Percentiles rank a stretch among this genome's conserved stretches.
phyloP scores from a whole-genome alignment of 2,329 filamentous ascomycete genomes.

The Trichoderma oligosporum region DNA sequence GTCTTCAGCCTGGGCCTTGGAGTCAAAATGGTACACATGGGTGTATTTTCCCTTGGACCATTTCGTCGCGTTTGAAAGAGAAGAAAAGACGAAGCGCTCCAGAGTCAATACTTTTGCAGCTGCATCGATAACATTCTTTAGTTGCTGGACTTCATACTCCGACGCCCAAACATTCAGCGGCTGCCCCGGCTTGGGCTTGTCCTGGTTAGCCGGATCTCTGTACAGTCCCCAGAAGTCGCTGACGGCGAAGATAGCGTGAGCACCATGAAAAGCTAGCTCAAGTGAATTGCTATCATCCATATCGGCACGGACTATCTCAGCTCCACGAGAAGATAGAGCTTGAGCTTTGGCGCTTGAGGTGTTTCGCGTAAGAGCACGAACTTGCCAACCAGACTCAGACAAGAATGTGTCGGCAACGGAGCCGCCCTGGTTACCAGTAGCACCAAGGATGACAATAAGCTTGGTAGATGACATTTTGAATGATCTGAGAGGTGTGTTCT shows the following conservation, averaged over 20 bases:
- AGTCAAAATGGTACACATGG: constrained; percentile 2
- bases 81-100: constrained; percentile 39
- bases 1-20: constrained; percentile 3
- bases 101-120: constrained; percentile 32
- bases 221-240: constrained; percentile 28
- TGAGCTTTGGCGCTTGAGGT: constrained; percentile 21
- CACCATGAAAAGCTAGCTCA: constrained; percentile 24
- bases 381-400: constrained; percentile 21
- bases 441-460: constrained; percentile 5
- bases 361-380: constrained; percentile 29
- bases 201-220: neutral
- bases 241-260: constrained; percentile 29
- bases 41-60: constrained; percentile 4
- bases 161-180: constrained; percentile 22
- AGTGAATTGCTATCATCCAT: constrained; percentile 23
- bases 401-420: constrained; percentile 23
- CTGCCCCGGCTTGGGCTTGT: constrained; percentile 18
- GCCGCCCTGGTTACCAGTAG: constrained; percentile 22
- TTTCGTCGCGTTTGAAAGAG: constrained; percentile 34
- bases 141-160: constrained; percentile 33
- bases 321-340: constrained; percentile 21
- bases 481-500: neutral
- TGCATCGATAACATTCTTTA: constrained; percentile 36
- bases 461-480: neutral
- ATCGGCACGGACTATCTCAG: constrained; percentile 26